phyloP scores from a whole-genome alignment of 2,329 filamentous ascomycete genomes.

The Aureobasidium sp. region DNA sequence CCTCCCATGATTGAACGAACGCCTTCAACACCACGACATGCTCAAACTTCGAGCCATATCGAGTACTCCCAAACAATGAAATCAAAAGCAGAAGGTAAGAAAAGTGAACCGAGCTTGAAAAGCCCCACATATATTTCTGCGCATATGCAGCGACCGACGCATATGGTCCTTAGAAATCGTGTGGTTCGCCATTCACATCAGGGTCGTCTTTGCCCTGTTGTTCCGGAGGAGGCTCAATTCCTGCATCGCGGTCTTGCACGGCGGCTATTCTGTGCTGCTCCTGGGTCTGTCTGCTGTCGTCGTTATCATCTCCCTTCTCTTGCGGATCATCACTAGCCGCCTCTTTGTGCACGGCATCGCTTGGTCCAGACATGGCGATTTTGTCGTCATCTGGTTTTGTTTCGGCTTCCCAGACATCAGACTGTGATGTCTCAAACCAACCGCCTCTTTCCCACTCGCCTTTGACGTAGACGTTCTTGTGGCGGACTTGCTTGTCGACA shows the following conservation, averaged over 20 bases:
- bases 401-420: conserved; percentile 31
- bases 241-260: conserved; percentile 19
- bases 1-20: not conserved
- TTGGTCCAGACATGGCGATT: conserved; percentile 20
- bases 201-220: not conserved
- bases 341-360: conserved; percentile 27
- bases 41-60: not conserved
- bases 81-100: not conserved
- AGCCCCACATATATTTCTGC: not conserved
- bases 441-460: conserved; percentile 81
- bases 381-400: conserved; percentile 28
- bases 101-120: not conserved
- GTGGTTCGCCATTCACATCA: not conserved
- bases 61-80: not conserved
- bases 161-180: not conserved
- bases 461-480: conserved; percentile 58
- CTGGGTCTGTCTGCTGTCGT: conserved; percentile 25
- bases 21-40: conserved; percentile 2
- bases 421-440: conserved; percentile 58
- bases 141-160: not conserved
- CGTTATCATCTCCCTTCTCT: conserved; percentile 25
- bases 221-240: conserved; percentile 8
- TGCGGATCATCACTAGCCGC: conserved; percentile 28
- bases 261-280: conserved; percentile 28
- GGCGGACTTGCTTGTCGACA: conserved; percentile 51